Evolutionary conservation across 2,329 filamentous ascomycete genomes (phyloP).

Genomic region (Trichoderma sp.): DNA sequence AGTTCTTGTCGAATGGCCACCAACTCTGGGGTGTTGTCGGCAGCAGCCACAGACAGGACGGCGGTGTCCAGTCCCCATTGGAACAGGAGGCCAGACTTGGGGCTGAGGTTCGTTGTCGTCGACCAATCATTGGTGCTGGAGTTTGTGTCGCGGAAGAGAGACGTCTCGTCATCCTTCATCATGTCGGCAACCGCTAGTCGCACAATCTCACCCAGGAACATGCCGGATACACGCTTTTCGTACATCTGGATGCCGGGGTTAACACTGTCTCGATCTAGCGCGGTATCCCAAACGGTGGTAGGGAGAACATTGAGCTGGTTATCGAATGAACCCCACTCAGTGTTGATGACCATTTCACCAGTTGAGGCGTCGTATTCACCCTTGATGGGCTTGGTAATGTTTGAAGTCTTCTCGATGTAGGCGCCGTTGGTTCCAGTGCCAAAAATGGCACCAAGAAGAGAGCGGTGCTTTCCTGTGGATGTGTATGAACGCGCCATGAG

Average conservation of each 20-base stretch:
- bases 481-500: constrained; percentile 97
- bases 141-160: constrained; percentile 74
- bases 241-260: constrained; percentile 98
- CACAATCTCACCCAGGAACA: constrained; percentile 95
- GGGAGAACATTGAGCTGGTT: constrained; percentile 87
- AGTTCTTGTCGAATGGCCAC: constrained; percentile 74
- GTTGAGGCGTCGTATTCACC: constrained; percentile 75
- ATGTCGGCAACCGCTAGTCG: constrained; percentile 73
- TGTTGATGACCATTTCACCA: constrained; percentile 96
- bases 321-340: constrained; percentile 98
- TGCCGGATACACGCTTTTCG: constrained; percentile 95
- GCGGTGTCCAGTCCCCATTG: constrained; percentile 90
- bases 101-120: constrained; percentile 66
- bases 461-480: constrained; percentile 79
- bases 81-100: constrained; percentile 65
- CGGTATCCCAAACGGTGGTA: constrained; percentile 75
- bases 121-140: constrained; percentile 66
- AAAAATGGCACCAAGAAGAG: constrained; percentile 93
- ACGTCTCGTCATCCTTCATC: constrained; percentile 61
- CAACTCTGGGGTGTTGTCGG: constrained; percentile 71
- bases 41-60: constrained; percentile 82
- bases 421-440: constrained; percentile 97
- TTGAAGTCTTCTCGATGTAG: constrained; percentile 87
- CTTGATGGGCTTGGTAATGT: constrained; percentile 73
- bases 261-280: constrained; percentile 74